Evolutionary conservation across 2,329 filamentous ascomycete species (phyloP), one percentile per base, ranked within the genome.

Genomic region (Cladosporium sp.): DNA sequence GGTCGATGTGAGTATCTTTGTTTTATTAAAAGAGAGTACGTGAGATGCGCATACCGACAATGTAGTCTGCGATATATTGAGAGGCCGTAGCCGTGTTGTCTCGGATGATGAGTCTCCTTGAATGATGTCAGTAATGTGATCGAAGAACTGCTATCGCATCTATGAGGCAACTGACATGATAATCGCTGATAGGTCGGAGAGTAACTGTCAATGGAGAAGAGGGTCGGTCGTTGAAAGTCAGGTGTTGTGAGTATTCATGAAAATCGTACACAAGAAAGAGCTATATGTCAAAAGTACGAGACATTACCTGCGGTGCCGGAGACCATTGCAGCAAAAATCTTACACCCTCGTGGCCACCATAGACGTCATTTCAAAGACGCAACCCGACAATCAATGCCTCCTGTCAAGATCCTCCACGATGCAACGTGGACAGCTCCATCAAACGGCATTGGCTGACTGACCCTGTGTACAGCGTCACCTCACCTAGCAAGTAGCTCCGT

Each of bases 71-170:
- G 70, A 93, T 90, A 78, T 93, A 93, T 71, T 84, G 83, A 74
- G 91, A 91, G 65, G 90, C 90, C 68, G 84, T 81, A 63, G 83
- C 78, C 71, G 89, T 84, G 73, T 92, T 85, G 77, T 93, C 88
- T 76, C 91, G 86, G 76, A 95, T 91, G 78, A 95, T 93, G 74
- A 95, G 86, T 81, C 91, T 89, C 91, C 92, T 95, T 72, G 6
- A 28, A 16, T 13, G 18, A 11, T 10, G 60, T 63, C 53, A 65
- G 56, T 30, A 26, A n/a, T 21, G 8, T 46, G 39, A 46, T 21
- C 39, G 10, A 46, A 46, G n/a, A 3, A n/a, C 21, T 46, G 4
- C 10, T 46, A 23, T 46, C 10, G 6, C 25, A 21, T 26, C 26
- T 32, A 18, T 7, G 30, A n/a, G 51, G 16, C 26, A n/a, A 54